Conservation (phyloP, 2,329 filamentous ascomycete species). For the Gliomastix tumulicola region DNA sequence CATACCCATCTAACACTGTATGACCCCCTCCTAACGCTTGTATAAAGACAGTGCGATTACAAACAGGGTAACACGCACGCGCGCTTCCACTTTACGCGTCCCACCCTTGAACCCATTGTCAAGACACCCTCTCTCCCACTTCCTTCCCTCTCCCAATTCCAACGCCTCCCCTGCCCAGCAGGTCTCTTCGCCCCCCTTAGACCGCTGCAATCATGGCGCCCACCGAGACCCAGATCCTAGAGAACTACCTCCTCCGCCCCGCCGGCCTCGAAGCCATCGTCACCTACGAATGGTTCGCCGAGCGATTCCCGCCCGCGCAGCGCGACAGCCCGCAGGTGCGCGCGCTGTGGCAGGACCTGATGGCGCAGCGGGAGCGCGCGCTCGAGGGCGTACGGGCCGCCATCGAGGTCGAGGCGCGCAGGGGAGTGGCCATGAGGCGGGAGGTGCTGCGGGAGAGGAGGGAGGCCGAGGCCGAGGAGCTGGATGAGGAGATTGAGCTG, state of each 20-base stretch:
- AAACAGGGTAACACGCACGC: no score
- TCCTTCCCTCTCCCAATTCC: no score
- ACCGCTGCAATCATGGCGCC: slow-evolving; percentile 59
- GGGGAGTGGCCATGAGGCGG: slow-evolving; percentile 50
- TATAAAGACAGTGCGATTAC: no score
- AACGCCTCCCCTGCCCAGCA: no score
- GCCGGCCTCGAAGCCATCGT: slow-evolving; percentile 67
- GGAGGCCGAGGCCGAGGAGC: slow-evolving; percentile 47
- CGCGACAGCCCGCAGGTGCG: slow-evolving; percentile 62
- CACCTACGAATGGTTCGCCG: slow-evolving; percentile 67
- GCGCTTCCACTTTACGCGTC: no score
- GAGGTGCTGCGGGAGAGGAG: slow-evolving; percentile 48
- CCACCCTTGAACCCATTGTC: no score
- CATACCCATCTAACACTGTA: no score
- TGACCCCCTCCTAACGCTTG: no score
- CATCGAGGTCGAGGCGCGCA: slow-evolving; percentile 57
- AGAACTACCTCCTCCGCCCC: slow-evolving; percentile 71
- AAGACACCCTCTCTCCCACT: no score
- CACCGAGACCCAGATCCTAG: slow-evolving; percentile 67
- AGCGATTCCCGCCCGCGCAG: slow-evolving; percentile 64
- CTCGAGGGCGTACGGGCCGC: slow-evolving; percentile 61
- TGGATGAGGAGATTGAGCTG: slow-evolving; percentile 58
- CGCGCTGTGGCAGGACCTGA: slow-evolving; percentile 71
- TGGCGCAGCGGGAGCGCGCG: slow-evolving; percentile 62
- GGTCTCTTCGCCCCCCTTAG: no score